These are phyloP conservation scores for Alopecurus myosuroides DNA, from an alignment of 176 grass and related monocot genomes.

Conservation along the genomic window DNA sequence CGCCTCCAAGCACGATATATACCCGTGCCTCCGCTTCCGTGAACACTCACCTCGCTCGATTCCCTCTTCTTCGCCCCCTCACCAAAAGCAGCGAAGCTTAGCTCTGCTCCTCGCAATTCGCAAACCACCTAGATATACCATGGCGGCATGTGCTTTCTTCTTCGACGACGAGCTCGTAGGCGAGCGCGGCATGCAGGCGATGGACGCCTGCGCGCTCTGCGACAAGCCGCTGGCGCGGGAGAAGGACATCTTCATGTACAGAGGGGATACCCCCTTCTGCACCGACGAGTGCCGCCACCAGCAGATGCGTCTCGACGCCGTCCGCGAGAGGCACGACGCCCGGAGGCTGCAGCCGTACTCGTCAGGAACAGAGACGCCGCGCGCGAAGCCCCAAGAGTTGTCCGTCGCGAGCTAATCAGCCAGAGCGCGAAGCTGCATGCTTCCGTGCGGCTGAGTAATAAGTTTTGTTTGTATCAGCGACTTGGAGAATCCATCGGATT, in stretches of 20 bases:
- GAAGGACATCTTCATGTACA: conserved; percentile 60
- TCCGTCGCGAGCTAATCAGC: background rate
- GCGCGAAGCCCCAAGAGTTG: too few species aligned
- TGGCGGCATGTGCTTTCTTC: too few species aligned
- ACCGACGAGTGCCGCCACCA: conserved; percentile 54
- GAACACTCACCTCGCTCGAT: background rate
- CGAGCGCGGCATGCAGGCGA: background rate
- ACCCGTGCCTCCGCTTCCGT: background rate
- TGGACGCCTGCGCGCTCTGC: conserved; percentile 54
- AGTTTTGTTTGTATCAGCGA: background rate
- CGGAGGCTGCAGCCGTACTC: too few species aligned
- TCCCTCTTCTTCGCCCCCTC: background rate
- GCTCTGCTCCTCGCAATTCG: background rate
- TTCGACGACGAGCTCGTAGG: conserved; percentile 24
- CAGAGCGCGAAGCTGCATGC: background rate
- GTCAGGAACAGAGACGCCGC: too few species aligned
- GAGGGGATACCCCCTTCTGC: conserved; percentile 63
- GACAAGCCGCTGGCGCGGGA: conserved; percentile 32
- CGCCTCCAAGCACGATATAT: background rate
- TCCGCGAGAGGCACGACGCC: too few species aligned
- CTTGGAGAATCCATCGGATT: too few species aligned
- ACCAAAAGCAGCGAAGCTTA: background rate
- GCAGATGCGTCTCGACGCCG: conserved; percentile 28
- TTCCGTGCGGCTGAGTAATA: too few species aligned
- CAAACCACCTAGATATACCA: background rate